phyloP scores from a whole-genome alignment of 2,329 filamentous ascomycete genomes.

The Aulographum hederae region DNA sequence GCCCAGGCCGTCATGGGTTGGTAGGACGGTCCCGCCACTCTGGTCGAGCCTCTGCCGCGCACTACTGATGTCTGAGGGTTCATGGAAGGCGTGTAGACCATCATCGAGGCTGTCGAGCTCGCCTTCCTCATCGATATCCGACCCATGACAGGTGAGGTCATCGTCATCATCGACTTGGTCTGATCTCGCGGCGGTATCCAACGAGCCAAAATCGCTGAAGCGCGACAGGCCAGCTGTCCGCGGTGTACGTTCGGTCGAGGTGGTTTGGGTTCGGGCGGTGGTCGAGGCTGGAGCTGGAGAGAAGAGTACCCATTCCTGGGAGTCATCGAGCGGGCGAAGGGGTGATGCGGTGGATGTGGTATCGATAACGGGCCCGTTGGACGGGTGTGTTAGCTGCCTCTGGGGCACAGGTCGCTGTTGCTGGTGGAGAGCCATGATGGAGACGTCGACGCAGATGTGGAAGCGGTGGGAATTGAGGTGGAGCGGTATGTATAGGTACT shows the following conservation, averaged over 20 bases:
- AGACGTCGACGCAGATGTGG: no score
- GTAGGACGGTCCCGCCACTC: constrained; percentile 54
- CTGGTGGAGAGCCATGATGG: no score
- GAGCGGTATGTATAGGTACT: no score
- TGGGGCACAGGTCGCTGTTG: no score
- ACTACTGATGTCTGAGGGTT: constrained; percentile 23
- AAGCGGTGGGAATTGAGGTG: no score
- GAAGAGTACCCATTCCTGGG: constrained; percentile 94
- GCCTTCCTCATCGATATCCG: constrained; percentile 35
- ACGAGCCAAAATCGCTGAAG: constrained; percentile 63
- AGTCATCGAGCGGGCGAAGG: no score
- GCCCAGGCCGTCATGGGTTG: constrained; percentile 79
- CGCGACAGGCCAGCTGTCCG: constrained; percentile 53
- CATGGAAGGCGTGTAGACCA: constrained; percentile 73
- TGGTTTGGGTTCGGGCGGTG: constrained; percentile 49
- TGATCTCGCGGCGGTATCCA: constrained; percentile 50
- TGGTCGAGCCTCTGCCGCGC: constrained; percentile 29
- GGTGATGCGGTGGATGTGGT: no score
- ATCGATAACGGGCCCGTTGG: no score
- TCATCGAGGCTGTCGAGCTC: constrained; percentile 90
- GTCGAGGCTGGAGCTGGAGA: constrained; percentile 32
- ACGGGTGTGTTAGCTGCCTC: no score
- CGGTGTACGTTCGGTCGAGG: constrained; percentile 43
- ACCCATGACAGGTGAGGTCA: constrained; percentile 22
- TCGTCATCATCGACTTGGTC: constrained; percentile 19